A percentile compares a stretch with the other conserved stretches of the same genome.
Evolutionary conservation across 2,329 filamentous ascomycete species (phyloP).

Genomic region (Arachnomyces sp.): DNA sequence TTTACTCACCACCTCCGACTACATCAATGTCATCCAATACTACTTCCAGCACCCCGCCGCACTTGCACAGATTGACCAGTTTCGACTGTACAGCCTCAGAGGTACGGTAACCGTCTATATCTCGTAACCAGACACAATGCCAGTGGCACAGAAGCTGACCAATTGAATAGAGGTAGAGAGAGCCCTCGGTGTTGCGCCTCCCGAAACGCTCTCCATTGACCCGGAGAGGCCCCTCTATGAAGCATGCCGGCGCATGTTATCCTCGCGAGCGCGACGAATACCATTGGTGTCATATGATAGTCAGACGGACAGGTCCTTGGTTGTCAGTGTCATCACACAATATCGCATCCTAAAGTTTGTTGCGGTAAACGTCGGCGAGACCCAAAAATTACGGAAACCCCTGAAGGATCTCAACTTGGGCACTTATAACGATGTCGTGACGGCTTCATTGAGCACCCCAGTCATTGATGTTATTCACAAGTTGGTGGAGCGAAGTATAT

Average conservation of each 20-base stretch:
- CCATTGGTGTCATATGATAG: conserved; percentile 90
- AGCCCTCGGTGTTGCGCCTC: conserved; percentile 79
- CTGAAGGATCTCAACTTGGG: conserved; percentile 78
- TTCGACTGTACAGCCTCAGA: conserved; percentile 82
- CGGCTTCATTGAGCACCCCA: conserved; percentile 77
- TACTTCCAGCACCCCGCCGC: conserved; percentile 96
- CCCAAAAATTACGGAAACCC: conserved; percentile 79
- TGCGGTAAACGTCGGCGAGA: conserved; percentile 86
- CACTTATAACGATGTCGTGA: conserved; percentile 72
- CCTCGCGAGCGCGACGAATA: conserved; percentile 86
- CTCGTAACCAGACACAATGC: too few relatives aligned
- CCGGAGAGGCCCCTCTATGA: conserved; percentile 87
- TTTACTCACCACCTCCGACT: conserved; percentile 89
- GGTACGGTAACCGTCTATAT: conserved; percentile 46
- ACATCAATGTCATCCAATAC: conserved; percentile 98
- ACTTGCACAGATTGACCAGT: conserved; percentile 83
- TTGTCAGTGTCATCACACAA: conserved; percentile 94
- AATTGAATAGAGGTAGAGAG: conserved; percentile 73
- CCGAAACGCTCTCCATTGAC: conserved; percentile 94
- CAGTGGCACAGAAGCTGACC: conserved; percentile 12
- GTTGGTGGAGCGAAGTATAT: conserved; percentile 89
- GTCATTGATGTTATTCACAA: conserved; percentile 92
- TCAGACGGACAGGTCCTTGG: conserved; percentile 84
- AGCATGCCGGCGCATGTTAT: conserved; percentile 87
- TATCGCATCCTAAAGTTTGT: conserved; percentile 99